These are phyloP conservation scores for Ophiobolus disseminans DNA, from an alignment of 2,329 filamentous ascomycete species.

Conservation along the genomic window DNA sequence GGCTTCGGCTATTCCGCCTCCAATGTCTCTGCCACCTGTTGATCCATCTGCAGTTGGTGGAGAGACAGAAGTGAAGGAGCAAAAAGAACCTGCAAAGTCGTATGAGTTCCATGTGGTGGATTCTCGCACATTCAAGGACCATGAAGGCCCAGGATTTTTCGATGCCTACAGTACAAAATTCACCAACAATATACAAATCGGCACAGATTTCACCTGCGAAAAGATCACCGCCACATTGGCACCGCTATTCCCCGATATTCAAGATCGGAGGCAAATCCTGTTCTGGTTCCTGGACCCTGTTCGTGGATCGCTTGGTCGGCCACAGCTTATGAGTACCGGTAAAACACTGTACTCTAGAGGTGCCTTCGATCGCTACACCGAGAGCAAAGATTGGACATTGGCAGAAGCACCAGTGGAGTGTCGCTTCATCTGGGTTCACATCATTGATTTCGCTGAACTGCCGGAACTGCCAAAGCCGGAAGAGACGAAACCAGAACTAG, in stretches of 20 bases:
- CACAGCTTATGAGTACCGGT: constrained; percentile 39
- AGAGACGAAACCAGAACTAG: constrained; percentile 1
- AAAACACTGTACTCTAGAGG: constrained; percentile 44
- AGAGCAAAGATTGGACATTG: constrained; percentile 36
- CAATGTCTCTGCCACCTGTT: constrained; percentile 15
- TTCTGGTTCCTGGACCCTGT: constrained; percentile 50
- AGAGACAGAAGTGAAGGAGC: constrained; percentile 3
- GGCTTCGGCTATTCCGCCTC: constrained; percentile 14
- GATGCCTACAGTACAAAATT: constrained; percentile 35
- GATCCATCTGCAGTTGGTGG: constrained; percentile 12
- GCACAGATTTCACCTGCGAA: constrained; percentile 31
- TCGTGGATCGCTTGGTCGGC: constrained; percentile 37
- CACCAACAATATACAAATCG: constrained; percentile 30
- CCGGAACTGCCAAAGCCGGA: constrained; percentile 35
- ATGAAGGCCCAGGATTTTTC: constrained; percentile 48
- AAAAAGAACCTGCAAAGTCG: constrained; percentile 11
- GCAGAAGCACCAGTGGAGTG: constrained; percentile 28
- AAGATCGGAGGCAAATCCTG: constrained; percentile 49
- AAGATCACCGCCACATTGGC: constrained; percentile 43
- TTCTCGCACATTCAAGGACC: constrained; percentile 41
- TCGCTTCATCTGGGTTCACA: constrained; percentile 44
- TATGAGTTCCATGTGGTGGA: constrained; percentile 43
- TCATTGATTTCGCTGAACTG: constrained; percentile 39
- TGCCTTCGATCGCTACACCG: constrained; percentile 33
- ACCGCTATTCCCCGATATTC: constrained; percentile 31